Evolutionary conservation across 176 grass and related monocot species (phyloP).

Genomic region (Zoysia japonica): DNA sequence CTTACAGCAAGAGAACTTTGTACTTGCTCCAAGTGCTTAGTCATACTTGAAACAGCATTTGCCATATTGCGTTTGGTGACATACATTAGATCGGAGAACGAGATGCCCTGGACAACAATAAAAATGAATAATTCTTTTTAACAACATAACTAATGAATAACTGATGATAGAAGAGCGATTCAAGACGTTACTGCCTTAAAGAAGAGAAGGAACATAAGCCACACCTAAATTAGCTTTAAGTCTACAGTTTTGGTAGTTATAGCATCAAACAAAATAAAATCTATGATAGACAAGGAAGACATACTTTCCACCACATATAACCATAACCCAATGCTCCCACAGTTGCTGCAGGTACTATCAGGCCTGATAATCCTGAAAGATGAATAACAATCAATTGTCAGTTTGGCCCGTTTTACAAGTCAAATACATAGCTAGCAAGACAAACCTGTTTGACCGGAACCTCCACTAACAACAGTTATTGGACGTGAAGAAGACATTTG

Average conservation of each 20-base stretch:
- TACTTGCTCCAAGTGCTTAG: conserved; percentile 89
- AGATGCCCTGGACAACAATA: conserved; percentile 62
- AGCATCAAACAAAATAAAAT: conserved; percentile 37
- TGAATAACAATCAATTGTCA: conserved; percentile 32
- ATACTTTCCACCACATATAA: conserved; percentile 99
- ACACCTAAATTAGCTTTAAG: not conserved
- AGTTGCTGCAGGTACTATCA: conserved; percentile 88
- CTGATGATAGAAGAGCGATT: not conserved
- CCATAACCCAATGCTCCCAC: conserved; percentile 88
- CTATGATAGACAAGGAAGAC: conserved; percentile 15
- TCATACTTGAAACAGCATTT: conserved; percentile 89
- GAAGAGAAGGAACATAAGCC: conserved; percentile 10
- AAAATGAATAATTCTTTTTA: conserved; percentile 18
- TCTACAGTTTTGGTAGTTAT: conserved; percentile 14
- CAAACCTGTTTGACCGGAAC: conserved; percentile 76
- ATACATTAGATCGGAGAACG: conserved; percentile 93
- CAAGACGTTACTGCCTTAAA: conserved; percentile 6
- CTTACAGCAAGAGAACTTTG: conserved; percentile 83
- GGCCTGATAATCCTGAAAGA: conserved; percentile 60
- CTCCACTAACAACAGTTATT: conserved; percentile 71
- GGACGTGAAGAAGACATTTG: conserved; percentile 52
- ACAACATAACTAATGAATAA: not conserved
- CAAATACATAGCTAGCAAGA: conserved; percentile 22
- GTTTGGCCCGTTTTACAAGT: not conserved
- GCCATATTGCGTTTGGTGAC: conserved; percentile 92